Base-by-base conservation (phyloP, 192 early-diverging fungal species). In the Pecoramyces ruminantium region DNA sequence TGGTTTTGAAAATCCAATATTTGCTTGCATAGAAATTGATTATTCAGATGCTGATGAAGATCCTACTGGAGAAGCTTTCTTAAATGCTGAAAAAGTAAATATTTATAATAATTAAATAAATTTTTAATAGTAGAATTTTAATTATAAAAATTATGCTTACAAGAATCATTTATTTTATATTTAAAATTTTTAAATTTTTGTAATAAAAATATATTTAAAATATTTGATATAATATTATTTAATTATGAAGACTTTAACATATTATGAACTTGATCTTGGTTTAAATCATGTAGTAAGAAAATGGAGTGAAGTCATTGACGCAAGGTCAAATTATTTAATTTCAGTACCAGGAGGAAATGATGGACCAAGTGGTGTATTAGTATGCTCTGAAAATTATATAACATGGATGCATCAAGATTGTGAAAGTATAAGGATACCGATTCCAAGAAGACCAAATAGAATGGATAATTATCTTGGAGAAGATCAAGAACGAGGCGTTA, bases 281-380 rank as follows among this genome's bases (percentile, higher is more conserved):
- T 88, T 99, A 29, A 99, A 99, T 86, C 98, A 98, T 85, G 96
- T 99, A 25, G 94, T 97, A 77, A 91, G 98, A 81, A 96, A 94
- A 87, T 98, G 98, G 97, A 94, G 92, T 83, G 89, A 93, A 39
- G 85, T 92, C 9, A 92, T 98, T 28, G 90, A 94, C 82, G 82
- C 82, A 0, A 89, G 89, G 30, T 88, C 94, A 2, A 95, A 96
- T 85, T 84, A 91, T 85, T 89, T 99, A 30, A 92, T 99, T 80
- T 89, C 95, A 79, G 84, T 95, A 21, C 89, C 89, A 1, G 95
- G 95, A 30, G 84, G 85, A 29, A 87, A 83, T 29, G 97, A 98
- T 85, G 98, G 98, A 29, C 98, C 98, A 15, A 94, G 93, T 29
- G 98, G 98, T 78, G 98, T 99, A 28, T 85, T 99, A 27, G 98